Evolutionary conservation across 495 filamentous ascomycete species (phyloP).

Genomic region (Aspergillus olivimuriae): DNA sequence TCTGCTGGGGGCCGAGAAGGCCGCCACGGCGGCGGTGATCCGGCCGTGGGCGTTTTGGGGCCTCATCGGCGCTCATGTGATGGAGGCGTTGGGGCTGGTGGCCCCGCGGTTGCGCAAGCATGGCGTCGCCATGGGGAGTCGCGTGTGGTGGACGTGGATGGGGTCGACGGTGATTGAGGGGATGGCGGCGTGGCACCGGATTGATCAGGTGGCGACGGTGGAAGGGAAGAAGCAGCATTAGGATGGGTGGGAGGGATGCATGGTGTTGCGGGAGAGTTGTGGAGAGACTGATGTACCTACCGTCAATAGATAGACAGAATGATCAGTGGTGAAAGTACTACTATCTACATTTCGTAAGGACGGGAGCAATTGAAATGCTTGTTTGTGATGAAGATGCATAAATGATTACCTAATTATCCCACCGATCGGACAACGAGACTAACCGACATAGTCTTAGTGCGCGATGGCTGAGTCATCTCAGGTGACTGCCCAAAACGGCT

Average conservation of each 20-base stretch:
- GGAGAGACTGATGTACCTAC: too few relatives aligned
- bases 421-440: too few relatives aligned
- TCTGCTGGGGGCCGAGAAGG: conserved; percentile 36
- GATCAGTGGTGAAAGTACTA: too few relatives aligned
- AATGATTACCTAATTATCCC: too few relatives aligned
- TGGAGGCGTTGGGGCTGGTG: conserved; percentile 47
- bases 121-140: conserved; percentile 43
- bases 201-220: conserved; percentile 49
- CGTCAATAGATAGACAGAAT: too few relatives aligned
- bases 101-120: conserved; percentile 47
- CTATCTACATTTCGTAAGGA: too few relatives aligned
- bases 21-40: conserved; percentile 44
- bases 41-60: conserved; percentile 39
- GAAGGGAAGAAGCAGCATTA: conserved; percentile 39
- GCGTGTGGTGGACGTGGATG: conserved; percentile 59
- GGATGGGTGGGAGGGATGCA: conserved; percentile 8
- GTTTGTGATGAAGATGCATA: too few relatives aligned
- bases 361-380: too few relatives aligned
- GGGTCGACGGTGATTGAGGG: conserved; percentile 55
- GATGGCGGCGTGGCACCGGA: conserved; percentile 43
- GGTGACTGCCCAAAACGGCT: conserved; percentile 3
- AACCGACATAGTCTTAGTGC: too few relatives aligned
- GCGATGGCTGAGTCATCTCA: conserved; percentile 13
- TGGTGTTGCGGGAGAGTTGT: too few relatives aligned
- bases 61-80: conserved; percentile 47